These are phyloP conservation scores for Russula lepida DNA, from an alignment of 768 basidiomycete species.

Conservation along the genomic window DNA sequence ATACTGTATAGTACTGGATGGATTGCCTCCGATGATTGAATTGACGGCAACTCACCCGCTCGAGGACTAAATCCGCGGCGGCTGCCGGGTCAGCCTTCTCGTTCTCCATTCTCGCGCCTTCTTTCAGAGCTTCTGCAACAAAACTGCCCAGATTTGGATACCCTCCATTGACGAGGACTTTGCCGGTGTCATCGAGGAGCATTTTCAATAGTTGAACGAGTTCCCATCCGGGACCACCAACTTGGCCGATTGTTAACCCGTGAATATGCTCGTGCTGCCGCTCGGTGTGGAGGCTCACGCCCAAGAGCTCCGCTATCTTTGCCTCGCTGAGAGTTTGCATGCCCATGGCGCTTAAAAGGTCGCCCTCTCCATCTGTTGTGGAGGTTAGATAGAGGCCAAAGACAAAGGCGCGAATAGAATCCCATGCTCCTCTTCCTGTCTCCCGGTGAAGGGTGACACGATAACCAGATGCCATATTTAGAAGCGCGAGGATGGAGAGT, in stretches of 20 bases:
- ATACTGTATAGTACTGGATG: neutral
- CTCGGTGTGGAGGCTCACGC: slow-evolving; percentile 62
- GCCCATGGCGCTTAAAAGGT: slow-evolving; percentile 59
- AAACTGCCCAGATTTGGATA: slow-evolving; percentile 69
- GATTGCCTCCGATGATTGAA: neutral
- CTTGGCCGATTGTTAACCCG: slow-evolving; percentile 65
- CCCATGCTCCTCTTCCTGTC: slow-evolving; percentile 76
- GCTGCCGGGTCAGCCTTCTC: slow-evolving; percentile 27
- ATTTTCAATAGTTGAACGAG: slow-evolving; percentile 58
- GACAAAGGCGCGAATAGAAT: slow-evolving; percentile 67
- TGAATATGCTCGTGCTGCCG: slow-evolving; percentile 57
- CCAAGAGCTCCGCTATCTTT: slow-evolving; percentile 66
- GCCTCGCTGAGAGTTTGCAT: slow-evolving; percentile 45
- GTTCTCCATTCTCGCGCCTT: slow-evolving; percentile 34
- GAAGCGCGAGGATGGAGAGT: slow-evolving; percentile 63
- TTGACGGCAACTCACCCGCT: slow-evolving; percentile 40
- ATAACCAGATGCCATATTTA: slow-evolving; percentile 82
- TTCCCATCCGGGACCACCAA: slow-evolving; percentile 66
- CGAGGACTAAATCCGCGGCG: slow-evolving; percentile 51
- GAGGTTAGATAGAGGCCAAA: slow-evolving; percentile 68
- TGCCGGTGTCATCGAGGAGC: slow-evolving; percentile 67
- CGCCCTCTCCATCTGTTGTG: slow-evolving; percentile 40
- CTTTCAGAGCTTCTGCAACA: slow-evolving; percentile 57
- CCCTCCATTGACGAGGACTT: slow-evolving; percentile 47
- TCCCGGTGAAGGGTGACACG: slow-evolving; percentile 61